Evolutionary conservation across 2,329 filamentous ascomycete genomes (phyloP), one percentile per base, ranked within the genome.

Genomic region (Macrophomina phaseolina): DNA sequence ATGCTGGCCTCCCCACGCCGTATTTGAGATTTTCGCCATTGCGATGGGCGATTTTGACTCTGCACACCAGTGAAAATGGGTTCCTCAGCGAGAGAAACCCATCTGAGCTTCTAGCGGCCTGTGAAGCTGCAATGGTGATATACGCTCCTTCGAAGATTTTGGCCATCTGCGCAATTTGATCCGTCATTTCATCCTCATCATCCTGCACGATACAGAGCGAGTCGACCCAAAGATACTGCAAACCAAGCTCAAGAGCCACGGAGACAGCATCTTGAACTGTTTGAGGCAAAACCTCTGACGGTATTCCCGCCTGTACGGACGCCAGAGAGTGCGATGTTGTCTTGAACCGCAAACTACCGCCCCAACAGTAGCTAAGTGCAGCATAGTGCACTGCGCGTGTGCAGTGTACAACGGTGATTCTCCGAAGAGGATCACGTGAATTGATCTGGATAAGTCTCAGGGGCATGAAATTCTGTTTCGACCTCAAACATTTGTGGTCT

Each of bases 211-310:
- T 62, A 16, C 53, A 66, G 14, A 62, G 16, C 5, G 28, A 18
- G 18, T 66, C 64, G 1, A 52, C 53, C 64, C 64, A 66, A 3
- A 66, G 53, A 23, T 62, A 53, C 3, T 9, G 9, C 12, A 51
- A 8, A 4, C 55, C 42, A 5, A 66, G 30, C 5, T 49, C 34
- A 3, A n/a, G 16, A 4, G 38, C 36, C 14, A 56, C 51, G 2
- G 14, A 6, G n/a, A 66, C 49, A 4, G 64, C 51, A 23, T 32
- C 52, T n/a, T 38, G 38, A 3, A 58, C 9, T 4, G 52, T 49
- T 5, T 66, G 23, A 7, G 49, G 52, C 4, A 66, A 5, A 2
- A 56, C 16, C 12, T 56, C 36, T 16, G 18, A 5, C 3, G 52
- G 52, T 2, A 56, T 8, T 1, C 52, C 52, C 4, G 1, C 3